These are phyloP conservation scores for Acidomyces sp. DNA, from an alignment of 495 filamentous ascomycete species.

Conservation along the genomic window DNA sequence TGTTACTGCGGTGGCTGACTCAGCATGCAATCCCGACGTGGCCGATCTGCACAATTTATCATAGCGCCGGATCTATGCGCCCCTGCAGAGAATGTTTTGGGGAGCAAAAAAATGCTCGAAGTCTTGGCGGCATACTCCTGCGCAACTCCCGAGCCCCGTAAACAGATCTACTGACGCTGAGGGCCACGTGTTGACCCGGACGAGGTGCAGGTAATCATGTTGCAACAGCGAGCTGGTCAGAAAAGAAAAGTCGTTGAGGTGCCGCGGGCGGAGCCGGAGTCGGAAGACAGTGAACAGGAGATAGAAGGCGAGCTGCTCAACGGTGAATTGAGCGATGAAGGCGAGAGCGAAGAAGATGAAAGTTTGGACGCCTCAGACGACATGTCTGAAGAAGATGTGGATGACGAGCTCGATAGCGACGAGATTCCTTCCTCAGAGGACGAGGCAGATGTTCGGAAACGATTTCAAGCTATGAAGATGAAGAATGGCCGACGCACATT, in stretches of 20 bases:
- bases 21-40: neutral
- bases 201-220: no score
- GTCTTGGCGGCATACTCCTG: no score
- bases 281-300: slow-evolving; percentile 35
- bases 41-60: neutral
- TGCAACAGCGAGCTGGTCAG: slow-evolving; percentile 17
- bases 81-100: neutral
- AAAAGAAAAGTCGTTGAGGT: slow-evolving; percentile 49
- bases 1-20: neutral
- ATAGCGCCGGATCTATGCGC: neutral
- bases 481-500: slow-evolving; percentile 20
- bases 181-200: no score
- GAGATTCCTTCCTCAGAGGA: slow-evolving; percentile 43
- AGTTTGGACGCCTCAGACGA: slow-evolving; percentile 27
- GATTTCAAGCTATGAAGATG: slow-evolving; percentile 21
- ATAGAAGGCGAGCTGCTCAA: slow-evolving; percentile 55
- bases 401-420: slow-evolving; percentile 32
- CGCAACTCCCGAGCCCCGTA: no score
- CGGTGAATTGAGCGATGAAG: slow-evolving; percentile 19
- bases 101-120: no score
- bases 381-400: slow-evolving; percentile 31
- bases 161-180: no score
- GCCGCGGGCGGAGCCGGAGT: slow-evolving; percentile 24
- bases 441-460: slow-evolving; percentile 30
- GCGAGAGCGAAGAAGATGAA: slow-evolving; percentile 29